These are phyloP conservation scores for Arthrobotrys pseudoclavata DNA, from an alignment of 2,329 filamentous ascomycete genomes.

Conservation along the genomic window DNA sequence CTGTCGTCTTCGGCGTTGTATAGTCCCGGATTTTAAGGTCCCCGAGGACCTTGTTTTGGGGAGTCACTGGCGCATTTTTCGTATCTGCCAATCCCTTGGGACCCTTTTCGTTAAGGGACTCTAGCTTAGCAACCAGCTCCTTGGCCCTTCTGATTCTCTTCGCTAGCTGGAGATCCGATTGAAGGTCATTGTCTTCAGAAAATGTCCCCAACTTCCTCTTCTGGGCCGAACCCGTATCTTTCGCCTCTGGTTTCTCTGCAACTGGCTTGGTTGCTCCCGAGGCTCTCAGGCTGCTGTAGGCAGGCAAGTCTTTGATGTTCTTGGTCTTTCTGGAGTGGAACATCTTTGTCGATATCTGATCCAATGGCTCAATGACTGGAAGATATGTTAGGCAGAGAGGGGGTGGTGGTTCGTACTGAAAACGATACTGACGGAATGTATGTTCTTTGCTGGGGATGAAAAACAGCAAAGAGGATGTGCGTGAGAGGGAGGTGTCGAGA, in stretches of 20 bases:
- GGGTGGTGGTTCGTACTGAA: not conserved
- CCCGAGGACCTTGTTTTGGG: conserved; percentile 12
- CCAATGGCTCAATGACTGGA: conserved; percentile 10
- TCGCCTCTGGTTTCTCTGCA: not conserved
- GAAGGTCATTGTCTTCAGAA: not conserved
- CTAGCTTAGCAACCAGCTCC: not conserved
- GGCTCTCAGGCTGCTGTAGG: not conserved
- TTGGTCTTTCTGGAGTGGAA: conserved; percentile 18
- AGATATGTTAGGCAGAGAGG: not conserved
- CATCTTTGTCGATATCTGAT: conserved; percentile 3
- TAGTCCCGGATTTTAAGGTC: conserved; percentile 4
- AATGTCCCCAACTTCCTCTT: not conserved
- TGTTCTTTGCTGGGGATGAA: not conserved
- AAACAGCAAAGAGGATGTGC: not conserved
- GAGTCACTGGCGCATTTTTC: conserved; percentile 13
- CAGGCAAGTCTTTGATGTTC: conserved; percentile 21
- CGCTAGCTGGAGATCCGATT: not conserved
- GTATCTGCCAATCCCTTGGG: conserved; percentile 4
- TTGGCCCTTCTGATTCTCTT: conserved; percentile 4
- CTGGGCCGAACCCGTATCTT: not conserved
- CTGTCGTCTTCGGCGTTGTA: conserved; percentile 6
- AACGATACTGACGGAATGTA: not conserved
- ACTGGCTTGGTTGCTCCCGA: not conserved
- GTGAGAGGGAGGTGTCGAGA: not conserved
- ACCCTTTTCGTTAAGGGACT: conserved; percentile 22